phyloP scores from a whole-genome alignment of 2,329 filamentous ascomycete genomes.

The Ambrosiella cleistominuta region DNA sequence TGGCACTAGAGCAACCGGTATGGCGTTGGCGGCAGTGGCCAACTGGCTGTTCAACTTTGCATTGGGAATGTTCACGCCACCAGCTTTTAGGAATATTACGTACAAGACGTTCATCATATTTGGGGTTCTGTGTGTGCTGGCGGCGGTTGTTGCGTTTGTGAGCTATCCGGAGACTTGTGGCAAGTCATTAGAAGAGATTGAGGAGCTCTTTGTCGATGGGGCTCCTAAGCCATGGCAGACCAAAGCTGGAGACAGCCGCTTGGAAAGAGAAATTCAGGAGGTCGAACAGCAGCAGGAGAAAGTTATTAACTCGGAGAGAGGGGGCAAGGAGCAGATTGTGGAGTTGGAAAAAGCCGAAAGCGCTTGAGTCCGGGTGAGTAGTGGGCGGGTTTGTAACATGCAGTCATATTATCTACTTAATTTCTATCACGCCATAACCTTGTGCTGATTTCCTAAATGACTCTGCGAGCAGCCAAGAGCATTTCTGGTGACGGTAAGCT shows the following conservation, averaged over 20 bases:
- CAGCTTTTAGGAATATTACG: conserved; percentile 22
- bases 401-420: no score
- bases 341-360: conserved; percentile 6
- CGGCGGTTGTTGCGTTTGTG: conserved; percentile 26
- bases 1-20: conserved; percentile 40
- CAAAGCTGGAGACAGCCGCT: conserved; percentile 17
- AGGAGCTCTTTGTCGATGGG: conserved; percentile 20
- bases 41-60: conserved; percentile 27
- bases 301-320: conserved; percentile 9
- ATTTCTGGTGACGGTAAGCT: conserved; percentile 26
- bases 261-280: conserved; percentile 17
- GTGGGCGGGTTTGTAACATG: not conserved
- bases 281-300: conserved; percentile 15
- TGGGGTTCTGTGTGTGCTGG: conserved; percentile 26
- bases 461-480: not conserved
- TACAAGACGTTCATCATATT: conserved; percentile 22
- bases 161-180: conserved; percentile 25
- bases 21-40: conserved; percentile 36
- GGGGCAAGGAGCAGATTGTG: conserved; percentile 3
- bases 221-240: conserved; percentile 25
- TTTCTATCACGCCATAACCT: not conserved
- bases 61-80: conserved; percentile 23
- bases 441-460: not conserved
- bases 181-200: conserved; percentile 26
- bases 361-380: not conserved